Percentiles rank a stretch among this genome's conserved stretches.
phyloP scores from a whole-genome alignment of 2,329 filamentous ascomycete genomes.

The Neopestalotiopsis rosae region DNA sequence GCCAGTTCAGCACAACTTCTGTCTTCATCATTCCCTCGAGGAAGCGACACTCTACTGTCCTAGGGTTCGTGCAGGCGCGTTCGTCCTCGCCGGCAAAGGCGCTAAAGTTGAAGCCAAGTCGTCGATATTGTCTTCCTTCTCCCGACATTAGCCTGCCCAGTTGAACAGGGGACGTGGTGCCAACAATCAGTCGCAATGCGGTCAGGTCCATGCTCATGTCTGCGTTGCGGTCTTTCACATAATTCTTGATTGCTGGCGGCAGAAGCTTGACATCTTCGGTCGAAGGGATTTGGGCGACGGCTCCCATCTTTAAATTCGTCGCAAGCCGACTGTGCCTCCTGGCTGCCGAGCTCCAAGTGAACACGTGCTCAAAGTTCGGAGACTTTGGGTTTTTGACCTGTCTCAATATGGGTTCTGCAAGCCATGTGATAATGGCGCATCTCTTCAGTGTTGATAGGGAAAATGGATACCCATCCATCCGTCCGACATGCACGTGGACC shows the following conservation, averaged over 20 bases:
- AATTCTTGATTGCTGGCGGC: constrained; percentile 8
- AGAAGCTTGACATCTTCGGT: constrained; percentile 12
- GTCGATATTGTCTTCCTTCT: constrained; percentile 35
- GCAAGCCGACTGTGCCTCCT: constrained; percentile 40
- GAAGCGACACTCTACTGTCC: constrained; percentile 45
- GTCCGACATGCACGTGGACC: constrained; percentile 45
- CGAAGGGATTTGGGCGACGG: background rate
- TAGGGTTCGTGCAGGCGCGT: constrained; percentile 37
- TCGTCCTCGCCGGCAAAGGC: constrained; percentile 43
- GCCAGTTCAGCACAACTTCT: constrained; percentile 39
- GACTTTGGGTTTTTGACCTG: constrained; percentile 42
- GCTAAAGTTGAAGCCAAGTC: constrained; percentile 48
- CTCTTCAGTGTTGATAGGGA: constrained; percentile 39
- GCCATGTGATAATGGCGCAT: constrained; percentile 42
- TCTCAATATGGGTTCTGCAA: constrained; percentile 41
- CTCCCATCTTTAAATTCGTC: constrained; percentile 11
- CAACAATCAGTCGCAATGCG: constrained; percentile 38
- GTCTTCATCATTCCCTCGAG: constrained; percentile 40
- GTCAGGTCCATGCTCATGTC: constrained; percentile 19
- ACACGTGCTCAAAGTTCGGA: constrained; percentile 42
- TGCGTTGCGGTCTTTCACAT: background rate
- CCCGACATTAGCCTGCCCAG: constrained; percentile 44
- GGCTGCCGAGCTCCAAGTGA: constrained; percentile 43
- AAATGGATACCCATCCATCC: constrained; percentile 37
- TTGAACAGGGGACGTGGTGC: constrained; percentile 30